Evolutionary conservation across 176 grass and related monocot species (phyloP), one percentile per base, ranked within the genome.

Genomic region (Rhynchospora breviuscula): DNA sequence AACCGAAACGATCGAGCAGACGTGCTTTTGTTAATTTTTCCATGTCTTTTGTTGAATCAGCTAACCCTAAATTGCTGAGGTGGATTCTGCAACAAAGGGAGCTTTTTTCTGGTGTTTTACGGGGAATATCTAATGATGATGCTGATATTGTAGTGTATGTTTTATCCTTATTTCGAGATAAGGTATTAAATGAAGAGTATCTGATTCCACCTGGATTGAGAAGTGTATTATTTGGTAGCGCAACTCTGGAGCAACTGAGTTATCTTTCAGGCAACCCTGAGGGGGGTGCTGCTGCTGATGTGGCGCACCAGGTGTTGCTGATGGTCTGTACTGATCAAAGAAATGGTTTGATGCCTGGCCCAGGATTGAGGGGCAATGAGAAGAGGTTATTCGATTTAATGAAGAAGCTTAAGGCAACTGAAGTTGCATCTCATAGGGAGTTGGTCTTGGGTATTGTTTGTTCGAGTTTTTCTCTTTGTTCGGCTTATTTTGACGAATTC

Each of bases 151-250:
- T 90, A 13, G 69, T 92, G 59, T 87, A 91, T 85, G 21, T 90
- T 57, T 81, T 97, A 26, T 91, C 92, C 35, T 88, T 86, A 31
- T 61, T 97, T 83, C 76, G 89, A 72, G 87, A 94, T 83, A 91
- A 92, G 71, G 85, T 97, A 49, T 72, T 97, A 67, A 85, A 80
- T 79, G 87, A 94, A 63, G 78, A 92, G 52, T 97, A 89, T 23
- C 90, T 97, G 65, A 78, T 92, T 71, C 92, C 94, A 66, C 92
- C 94, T 51, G 90, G 90, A 5, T 85, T 97, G 15, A 86, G 94
- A 76, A 97, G 94, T 78, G 94, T 97, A 67, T 89, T 97, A 82
- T 94, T 97, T 89, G 94, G 94, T 33, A 97, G 90, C 72, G 89
- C 79, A 51, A 94, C 94, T 79, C 79, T 97, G 59, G 94, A 97